Evolutionary conservation across 2,329 filamentous ascomycete species (phyloP), one percentile per base, ranked within the genome.

Genomic region (Colletotrichum filicis): DNA sequence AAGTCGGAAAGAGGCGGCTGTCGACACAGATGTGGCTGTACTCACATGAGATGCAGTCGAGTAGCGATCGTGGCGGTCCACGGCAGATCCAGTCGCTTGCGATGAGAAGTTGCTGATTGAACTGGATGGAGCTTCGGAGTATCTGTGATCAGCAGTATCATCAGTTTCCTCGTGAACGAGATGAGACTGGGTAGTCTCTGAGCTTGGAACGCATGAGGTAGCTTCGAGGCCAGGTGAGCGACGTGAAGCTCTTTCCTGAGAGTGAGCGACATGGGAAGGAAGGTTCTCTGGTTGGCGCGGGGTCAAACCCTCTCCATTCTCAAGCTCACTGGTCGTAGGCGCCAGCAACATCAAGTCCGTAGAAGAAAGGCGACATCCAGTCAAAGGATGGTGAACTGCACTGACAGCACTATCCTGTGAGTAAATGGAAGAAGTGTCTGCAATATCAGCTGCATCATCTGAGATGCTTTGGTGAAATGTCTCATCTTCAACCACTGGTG

Each of bases 401-500:
- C 74, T 78, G 14, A 73, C 59, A 19, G 66, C 42, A 24, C 76
- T 78, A 30, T 75, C 71, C 22, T 77, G 60, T 6, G 77, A 77
- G 60, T 78, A 78, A 7, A 77, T 19, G 16, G 78, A 78, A 1
- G 76, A 78, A 6, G 71, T 64, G 2, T 78, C 75, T 35, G 59
- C 58, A 19, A 68, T 24, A n/a, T 76, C 71, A 59, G 59, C 46
- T 65, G 14, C 66, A 5, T 61, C 60, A 22, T 66, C 32, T 24
- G 35, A 19, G 60, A 71, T 66, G 59, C 46, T 57, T 73, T 65
- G 56, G 4, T 16, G 26, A 12, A n/a, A 11, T 52, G 67, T 70
- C 49, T 65, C 49, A 24, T 65, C 42, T 7, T 19, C 28, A 24
- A 35, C 28, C 46, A 56, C 46, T 37, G 26, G 66, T 28, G 71